A percentile compares a stretch with the other conserved stretches of the same genome.
phyloP scores from a whole-genome alignment of 2,329 filamentous ascomycete genomes.

The Curvularia lunata region DNA sequence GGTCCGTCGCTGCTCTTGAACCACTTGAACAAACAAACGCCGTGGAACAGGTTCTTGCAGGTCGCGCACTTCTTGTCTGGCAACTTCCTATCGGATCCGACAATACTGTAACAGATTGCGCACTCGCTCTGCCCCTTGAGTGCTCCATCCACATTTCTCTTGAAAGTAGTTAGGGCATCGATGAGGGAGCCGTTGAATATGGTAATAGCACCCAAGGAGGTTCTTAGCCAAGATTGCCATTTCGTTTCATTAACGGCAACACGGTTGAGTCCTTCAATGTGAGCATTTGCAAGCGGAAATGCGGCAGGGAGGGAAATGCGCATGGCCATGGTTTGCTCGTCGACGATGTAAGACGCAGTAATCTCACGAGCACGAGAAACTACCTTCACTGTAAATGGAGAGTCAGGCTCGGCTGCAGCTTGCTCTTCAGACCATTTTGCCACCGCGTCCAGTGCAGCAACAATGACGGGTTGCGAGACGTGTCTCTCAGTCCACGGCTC shows the following conservation, averaged over 20 bases:
- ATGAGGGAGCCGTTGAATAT: constrained; percentile 90
- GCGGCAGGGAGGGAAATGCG: constrained; percentile 78
- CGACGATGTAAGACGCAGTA: constrained; percentile 82
- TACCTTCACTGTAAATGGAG: constrained; percentile 71
- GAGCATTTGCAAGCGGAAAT: constrained; percentile 81
- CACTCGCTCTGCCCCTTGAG: constrained; percentile 94
- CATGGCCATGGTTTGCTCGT: constrained; percentile 84
- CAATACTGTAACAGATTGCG: constrained; percentile 95
- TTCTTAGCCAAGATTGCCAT: constrained; percentile 90
- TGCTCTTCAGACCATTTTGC: constrained; percentile 65
- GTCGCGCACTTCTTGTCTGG: constrained; percentile 91
- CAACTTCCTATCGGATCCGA: constrained; percentile 84
- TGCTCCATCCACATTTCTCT: constrained; percentile 83
- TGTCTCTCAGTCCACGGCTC: constrained; percentile 85
- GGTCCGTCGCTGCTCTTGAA: constrained; percentile 92
- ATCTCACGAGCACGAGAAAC: constrained; percentile 76
- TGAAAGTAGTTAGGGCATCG: constrained; percentile 84
- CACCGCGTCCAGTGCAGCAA: constrained; percentile 70
- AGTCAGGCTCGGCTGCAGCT: constrained; percentile 47
- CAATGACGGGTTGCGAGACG: constrained; percentile 73
- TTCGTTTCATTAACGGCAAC: constrained; percentile 89
- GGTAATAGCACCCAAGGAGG: constrained; percentile 88
- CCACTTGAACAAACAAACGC: constrained; percentile 92
- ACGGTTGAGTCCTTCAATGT: constrained; percentile 77
- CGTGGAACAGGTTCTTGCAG: constrained; percentile 94